Base-by-base conservation (phyloP, 2,329 filamentous ascomycete genomes). In the Blastomyces emzantsi region DNA sequence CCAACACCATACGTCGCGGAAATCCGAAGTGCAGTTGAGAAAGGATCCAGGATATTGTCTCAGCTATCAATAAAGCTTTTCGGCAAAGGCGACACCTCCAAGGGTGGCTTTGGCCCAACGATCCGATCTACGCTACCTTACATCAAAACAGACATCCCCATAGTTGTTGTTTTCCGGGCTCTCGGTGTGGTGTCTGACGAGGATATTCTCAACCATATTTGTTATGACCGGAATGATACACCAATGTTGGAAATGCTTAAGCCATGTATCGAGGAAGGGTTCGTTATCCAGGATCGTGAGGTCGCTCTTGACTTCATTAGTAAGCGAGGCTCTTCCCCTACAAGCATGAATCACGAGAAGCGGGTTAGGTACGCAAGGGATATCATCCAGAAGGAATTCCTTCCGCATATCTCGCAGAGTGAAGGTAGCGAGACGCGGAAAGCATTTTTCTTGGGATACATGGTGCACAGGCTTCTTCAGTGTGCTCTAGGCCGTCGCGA, bases 171-270 rank as follows among this genome's bases (percentile, higher is more conserved):
- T 63, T 99, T 99, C 81, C 87, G 94, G 72, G 95, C 94, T 3
- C 82, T 99, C 17, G 94, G 94, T 70, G 89, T 99, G 43, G 93
- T 99, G 5, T 97, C 93, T 9, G 94, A 99, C 72, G 92, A 97
- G 74, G 94, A 99, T 73, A 99, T 99, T 67, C 82, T 99, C 57
- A 97, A 97, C 74, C 92, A 97, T 74, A 96, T 99, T 69, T 96
- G 92, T 77, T 97, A 96, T 76, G 92, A 97, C 73, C 87, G 91
- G 67, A 94, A 89, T 70, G 95, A 99, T 75, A 96, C 89, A 33
- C 90, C 95, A 71, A 97, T 99, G 92, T 81, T 99, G 64, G 94
- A 99, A 80, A 94, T 97, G 86, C 79, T 99, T 70, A 93, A 96
- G 70, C 93, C 94, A 3, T 97, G 92, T 80, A 92, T 99, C 64